These are phyloP conservation scores for Leptographium wingfieldii DNA, from an alignment of 2,329 filamentous ascomycete species.

Conservation along the genomic window DNA sequence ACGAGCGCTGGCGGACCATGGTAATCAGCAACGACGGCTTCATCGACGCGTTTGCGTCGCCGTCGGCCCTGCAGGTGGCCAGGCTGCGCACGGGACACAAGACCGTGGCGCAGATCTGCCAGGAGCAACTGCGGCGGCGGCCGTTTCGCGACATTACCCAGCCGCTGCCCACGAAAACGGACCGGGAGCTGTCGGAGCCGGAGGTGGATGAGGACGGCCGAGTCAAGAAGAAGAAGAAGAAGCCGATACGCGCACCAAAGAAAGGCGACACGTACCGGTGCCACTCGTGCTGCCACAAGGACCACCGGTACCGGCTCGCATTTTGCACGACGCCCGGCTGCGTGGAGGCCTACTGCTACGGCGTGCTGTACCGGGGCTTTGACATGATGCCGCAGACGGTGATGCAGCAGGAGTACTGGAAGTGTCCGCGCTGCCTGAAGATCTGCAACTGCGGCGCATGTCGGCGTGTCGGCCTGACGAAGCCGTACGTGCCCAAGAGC, in stretches of 20 bases:
- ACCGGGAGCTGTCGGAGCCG: conserved; percentile 30
- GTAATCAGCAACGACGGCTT: conserved; percentile 63
- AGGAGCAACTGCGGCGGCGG: conserved; percentile 67
- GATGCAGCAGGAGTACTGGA: conserved; percentile 72
- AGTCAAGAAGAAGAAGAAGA: conserved; percentile 41
- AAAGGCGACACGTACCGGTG: conserved; percentile 48
- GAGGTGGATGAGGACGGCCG: conserved; percentile 53
- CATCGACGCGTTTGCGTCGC: conserved; percentile 51
- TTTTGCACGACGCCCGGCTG: conserved; percentile 62
- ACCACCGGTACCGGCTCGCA: conserved; percentile 75
- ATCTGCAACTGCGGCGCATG: conserved; percentile 84
- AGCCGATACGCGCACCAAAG: conserved; percentile 43
- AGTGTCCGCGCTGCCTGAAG: conserved; percentile 73
- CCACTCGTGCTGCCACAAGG: conserved; percentile 71
- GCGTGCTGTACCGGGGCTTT: conserved; percentile 82
- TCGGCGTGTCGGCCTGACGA: conserved; percentile 50
- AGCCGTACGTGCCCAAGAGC: conserved; percentile 74
- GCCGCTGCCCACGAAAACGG: conserved; percentile 33
- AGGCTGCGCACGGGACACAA: conserved; percentile 57
- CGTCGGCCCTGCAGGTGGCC: conserved; percentile 58
- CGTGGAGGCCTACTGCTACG: conserved; percentile 73
- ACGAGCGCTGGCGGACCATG: conserved; percentile 71
- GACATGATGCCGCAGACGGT: conserved; percentile 76
- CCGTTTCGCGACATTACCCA: conserved; percentile 76
- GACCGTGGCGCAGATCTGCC: conserved; percentile 83